Evolutionary conservation across 306 rosid species (phyloP), one percentile per base, ranked within the genome.

Genomic region (Medicago arabica): DNA sequence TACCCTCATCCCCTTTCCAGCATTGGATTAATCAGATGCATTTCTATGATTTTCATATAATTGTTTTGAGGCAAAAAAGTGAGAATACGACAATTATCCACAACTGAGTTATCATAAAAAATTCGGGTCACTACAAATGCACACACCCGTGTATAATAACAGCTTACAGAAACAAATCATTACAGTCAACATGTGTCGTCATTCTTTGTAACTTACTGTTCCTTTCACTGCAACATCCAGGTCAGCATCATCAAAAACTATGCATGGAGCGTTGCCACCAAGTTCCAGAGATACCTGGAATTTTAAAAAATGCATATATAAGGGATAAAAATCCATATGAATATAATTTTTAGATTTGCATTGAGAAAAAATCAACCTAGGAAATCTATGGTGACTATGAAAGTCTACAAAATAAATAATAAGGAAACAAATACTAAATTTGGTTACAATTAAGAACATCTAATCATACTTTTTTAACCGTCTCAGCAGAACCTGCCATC

Each of bases 221-320:
- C 98, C 99, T 84, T 95, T 95, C 43, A 95, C 87, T 51, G 99
- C 97, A 75, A 95, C 91, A 66, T 95, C 96, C 83, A 92, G 80
- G 73, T 95, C 96, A 59, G 99, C 99, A 68, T 95, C 99, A 82
- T 95, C 98, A 87, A 95, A 95, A 81, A 95, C 78, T 69, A 95
- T 86, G 92, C 98, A 92, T 44, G 99, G 98, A 12, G 98, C 98
- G 86, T 95, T 95, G 69, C 99, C 99, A 63, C 98, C 99, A 80
- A 95, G 99, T 83, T 95, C 99, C 64, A 95, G 81, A 88, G 99
- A 92, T 74, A 95, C 87, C 99, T 95, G 73, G n/a, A 80, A 83
- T 46, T 38, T 39, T 10, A 40, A 44, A 54, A 16, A 51, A 10
- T 1, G n/a, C 2, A n/a, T 3, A 14, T 14, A 63, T 43, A 47